A percentile compares a stretch with the other conserved stretches of the same genome.
Evolutionary conservation across 2,329 filamentous ascomycete genomes (phyloP).

Genomic region (Nannizziopsis arthrosporioides): DNA sequence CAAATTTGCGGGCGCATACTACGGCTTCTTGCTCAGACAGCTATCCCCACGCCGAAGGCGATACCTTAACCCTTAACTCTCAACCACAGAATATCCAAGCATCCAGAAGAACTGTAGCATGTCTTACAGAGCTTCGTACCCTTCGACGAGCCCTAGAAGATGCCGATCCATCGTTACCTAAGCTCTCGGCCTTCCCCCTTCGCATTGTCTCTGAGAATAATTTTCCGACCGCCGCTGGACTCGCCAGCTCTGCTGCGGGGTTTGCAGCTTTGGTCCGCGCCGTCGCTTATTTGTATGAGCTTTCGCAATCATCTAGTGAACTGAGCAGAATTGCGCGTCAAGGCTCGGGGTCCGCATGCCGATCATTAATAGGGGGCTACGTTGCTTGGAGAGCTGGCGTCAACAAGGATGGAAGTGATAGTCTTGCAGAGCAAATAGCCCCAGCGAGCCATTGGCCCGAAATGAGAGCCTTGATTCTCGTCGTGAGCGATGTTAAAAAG

Average conservation of each 20-base stretch:
- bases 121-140: conserved; percentile 71
- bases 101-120: conserved; percentile 84
- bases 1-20: conserved; percentile 86
- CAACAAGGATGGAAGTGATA: conserved; percentile 69
- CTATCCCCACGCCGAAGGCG: conserved; percentile 46
- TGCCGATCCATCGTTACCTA: conserved; percentile 61
- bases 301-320: conserved; percentile 68
- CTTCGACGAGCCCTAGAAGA: conserved; percentile 67
- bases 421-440: conserved; percentile 76
- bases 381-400: conserved; percentile 84
- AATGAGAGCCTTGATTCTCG: conserved; percentile 85
- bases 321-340: conserved; percentile 83
- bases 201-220: conserved; percentile 94
- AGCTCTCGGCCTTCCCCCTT: conserved; percentile 64
- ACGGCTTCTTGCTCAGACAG: conserved; percentile 77
- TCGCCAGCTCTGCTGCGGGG: conserved; percentile 56
- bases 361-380: conserved; percentile 86
- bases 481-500: conserved; percentile 90
- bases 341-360: conserved; percentile 87
- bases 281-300: conserved; percentile 81
- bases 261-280: conserved; percentile 59
- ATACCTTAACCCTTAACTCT: conserved; percentile 76
- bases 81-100: conserved; percentile 65
- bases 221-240: conserved; percentile 92
- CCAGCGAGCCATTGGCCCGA: conserved; percentile 84